Evolutionary conservation across 495 filamentous ascomycete genomes (phyloP), one percentile per base, ranked within the genome.

Genomic region (Penicillium malachiteum): DNA sequence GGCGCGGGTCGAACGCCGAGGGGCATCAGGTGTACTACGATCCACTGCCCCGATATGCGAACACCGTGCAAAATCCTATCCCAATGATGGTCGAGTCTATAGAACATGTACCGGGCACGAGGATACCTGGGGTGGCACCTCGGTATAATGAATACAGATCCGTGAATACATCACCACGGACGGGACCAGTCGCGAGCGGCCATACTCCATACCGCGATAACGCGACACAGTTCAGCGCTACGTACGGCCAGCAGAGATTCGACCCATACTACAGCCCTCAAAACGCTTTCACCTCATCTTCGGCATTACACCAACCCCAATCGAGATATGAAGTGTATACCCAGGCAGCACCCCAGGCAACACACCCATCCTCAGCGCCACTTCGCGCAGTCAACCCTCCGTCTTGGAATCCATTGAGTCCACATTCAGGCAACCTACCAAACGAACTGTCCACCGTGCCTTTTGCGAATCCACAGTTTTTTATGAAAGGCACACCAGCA

Each of bases 301-400:
- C 30, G 48, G n/a, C n/a, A n/a, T n/a, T n/a, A n/a, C n/a, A n/a
- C n/a, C 1, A 30, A n/a, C 30, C 14, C 42, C 42, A 52, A 26
- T 4, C 21, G 4, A 26, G 21, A 26, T 26, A 26, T 4, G 21
- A 26, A 1, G 21, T 4, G 21, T 26, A 26, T 46, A 21, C 3
- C 6, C 26, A 26, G 18, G 30, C 30, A 44, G 26, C 9, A 26
- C 43, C 3, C 6, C 26, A 26, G 18, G 30, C 30, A 44, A 30
- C 9, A 26, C 50, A 35, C 21, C 33, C 55, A 11, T 45, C 48
- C 18, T 50, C 62, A 37, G 21, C 47, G 37, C 21, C 21, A 26
- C 54, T 59, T 16, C 57, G 58, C 37, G 21, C 57, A 13, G 60
- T 62, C 51, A 57, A 57, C 48, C 37, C 50, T 3, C 54, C 65